Percentiles rank a stretch among this genome's conserved stretches.
Evolutionary conservation across 192 early-diverging fungal species (phyloP).

Genomic region (Gigaspora rosea): DNA sequence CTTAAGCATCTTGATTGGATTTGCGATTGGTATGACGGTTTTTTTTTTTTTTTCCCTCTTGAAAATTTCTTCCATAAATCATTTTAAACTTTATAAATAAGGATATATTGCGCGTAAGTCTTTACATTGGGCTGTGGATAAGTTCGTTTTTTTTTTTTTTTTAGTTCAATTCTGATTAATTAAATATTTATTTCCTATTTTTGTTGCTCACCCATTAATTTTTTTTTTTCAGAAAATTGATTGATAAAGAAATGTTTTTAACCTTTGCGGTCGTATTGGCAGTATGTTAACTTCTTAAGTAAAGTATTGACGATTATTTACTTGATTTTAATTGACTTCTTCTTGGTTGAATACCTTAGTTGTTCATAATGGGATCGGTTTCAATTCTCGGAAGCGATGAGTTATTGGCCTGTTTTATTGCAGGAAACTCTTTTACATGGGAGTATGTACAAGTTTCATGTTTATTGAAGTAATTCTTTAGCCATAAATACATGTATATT

Average conservation of each 20-base stretch:
- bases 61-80: no score
- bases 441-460: no score
- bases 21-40: slow-evolving; percentile 48
- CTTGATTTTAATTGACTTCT: no score
- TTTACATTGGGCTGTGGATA: slow-evolving; percentile 63
- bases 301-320: no score
- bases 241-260: slow-evolving; percentile 80
- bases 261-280: slow-evolving; percentile 73
- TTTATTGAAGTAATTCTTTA: no score
- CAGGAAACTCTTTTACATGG: slow-evolving; percentile 74
- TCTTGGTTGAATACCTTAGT: neutral
- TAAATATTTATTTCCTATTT: neutral
- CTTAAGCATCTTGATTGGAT: slow-evolving; percentile 69
- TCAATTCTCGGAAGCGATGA: slow-evolving; percentile 66
- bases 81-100: no score
- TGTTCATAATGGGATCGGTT: slow-evolving; percentile 58
- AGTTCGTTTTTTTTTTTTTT: slow-evolving; percentile 44
- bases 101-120: slow-evolving; percentile 63
- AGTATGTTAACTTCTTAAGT: slow-evolving; percentile 28
- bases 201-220: neutral
- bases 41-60: no score
- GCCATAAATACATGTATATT: neutral
- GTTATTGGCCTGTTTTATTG: slow-evolving; percentile 67
- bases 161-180: neutral
- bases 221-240: slow-evolving; percentile 40